A percentile compares a stretch with the other conserved stretches of the same genome.
phyloP scores from a whole-genome alignment of 176 grass and related monocot species.

The Phoenix roebelenii region DNA sequence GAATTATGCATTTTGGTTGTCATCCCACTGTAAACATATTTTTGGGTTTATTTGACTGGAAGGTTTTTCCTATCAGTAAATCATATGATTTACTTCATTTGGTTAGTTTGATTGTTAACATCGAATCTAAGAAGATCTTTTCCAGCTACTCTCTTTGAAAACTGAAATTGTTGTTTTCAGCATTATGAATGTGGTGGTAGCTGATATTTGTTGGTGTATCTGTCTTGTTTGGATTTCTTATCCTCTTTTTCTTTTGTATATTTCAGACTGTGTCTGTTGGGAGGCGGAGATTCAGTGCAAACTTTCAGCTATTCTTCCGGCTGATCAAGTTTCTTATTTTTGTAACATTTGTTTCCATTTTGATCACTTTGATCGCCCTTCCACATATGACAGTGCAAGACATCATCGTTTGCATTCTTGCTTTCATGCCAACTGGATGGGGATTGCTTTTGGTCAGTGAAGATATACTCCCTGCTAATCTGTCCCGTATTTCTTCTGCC shows the following conservation, averaged over 20 bases:
- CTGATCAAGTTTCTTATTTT: conserved; percentile 94
- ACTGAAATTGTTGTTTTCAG: neutral
- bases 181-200: conserved; percentile 10
- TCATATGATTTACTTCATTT: no score
- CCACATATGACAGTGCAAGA: conserved; percentile 65
- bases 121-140: no score
- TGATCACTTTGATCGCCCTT: conserved; percentile 61
- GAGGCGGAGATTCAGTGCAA: conserved; percentile 60
- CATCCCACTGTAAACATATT: no score
- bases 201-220: neutral
- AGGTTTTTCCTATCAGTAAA: no score
- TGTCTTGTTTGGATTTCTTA: neutral
- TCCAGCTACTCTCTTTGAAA: no score
- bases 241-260: conserved; percentile 1
- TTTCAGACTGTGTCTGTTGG: conserved; percentile 79
- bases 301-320: conserved; percentile 81
- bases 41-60: no score
- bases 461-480: neutral
- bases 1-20: no score
- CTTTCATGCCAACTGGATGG: conserved; percentile 89
- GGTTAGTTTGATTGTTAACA: no score
- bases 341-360: conserved; percentile 41
- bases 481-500: no score
- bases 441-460: conserved; percentile 65
- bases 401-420: conserved; percentile 65